Conservation (phyloP, 345 rosid species). For the Schrenkiella parvula region DNA sequence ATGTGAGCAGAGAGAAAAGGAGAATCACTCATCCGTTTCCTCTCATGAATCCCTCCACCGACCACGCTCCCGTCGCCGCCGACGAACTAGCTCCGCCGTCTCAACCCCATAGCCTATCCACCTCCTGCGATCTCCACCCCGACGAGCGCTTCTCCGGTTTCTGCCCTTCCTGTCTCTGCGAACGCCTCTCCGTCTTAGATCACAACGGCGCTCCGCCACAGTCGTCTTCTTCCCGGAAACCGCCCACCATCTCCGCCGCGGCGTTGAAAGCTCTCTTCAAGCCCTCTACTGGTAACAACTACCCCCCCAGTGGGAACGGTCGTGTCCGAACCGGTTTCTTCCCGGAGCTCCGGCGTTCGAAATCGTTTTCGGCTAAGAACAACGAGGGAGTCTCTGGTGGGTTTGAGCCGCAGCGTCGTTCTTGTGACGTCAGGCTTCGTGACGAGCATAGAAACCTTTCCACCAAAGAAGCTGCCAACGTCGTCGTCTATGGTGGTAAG, state of each 20-base stretch:
- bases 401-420: conserved; percentile 88
- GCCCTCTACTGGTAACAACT: conserved; percentile 23
- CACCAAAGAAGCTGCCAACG: conserved; percentile 25
- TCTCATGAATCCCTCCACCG: conserved; percentile 75
- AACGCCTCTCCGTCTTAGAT: conserved; percentile 83
- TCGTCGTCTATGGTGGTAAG: conserved; percentile 9
- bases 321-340: conserved; percentile 43
- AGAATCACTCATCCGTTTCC: conserved; percentile 37
- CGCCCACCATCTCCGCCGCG: conserved; percentile 46
- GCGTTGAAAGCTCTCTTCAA: conserved; percentile 69
- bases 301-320: not conserved
- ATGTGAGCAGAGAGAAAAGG: conserved; percentile 44
- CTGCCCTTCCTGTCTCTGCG: conserved; percentile 97
- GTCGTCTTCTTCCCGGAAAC: conserved; percentile 41
- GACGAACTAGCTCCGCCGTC: conserved; percentile 45
- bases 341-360: conserved; percentile 89
- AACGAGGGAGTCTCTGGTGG: conserved; percentile 77
- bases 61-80: conserved; percentile 26
- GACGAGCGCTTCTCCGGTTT: conserved; percentile 85
- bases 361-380: conserved; percentile 90
- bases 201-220: conserved; percentile 37
- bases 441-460: conserved; percentile 51
- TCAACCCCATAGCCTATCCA: conserved; percentile 78
- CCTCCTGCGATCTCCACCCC: conserved; percentile 89
- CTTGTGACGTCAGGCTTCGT: conserved; percentile 89